phyloP scores from a whole-genome alignment of 352 stramenopile genomes.

The Globisporangium uncinulatum region DNA sequence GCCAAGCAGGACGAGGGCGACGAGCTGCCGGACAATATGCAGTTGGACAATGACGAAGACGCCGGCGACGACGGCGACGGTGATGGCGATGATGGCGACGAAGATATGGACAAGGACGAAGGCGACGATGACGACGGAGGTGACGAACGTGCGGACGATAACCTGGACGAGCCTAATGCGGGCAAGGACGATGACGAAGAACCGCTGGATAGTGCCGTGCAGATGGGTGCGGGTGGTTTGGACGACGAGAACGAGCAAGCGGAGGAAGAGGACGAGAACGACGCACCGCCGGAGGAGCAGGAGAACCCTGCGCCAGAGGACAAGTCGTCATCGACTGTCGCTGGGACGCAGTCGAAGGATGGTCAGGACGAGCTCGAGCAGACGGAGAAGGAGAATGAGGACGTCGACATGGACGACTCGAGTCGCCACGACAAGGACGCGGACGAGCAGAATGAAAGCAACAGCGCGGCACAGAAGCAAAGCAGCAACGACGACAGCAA shows the following conservation, averaged over 20 bases:
- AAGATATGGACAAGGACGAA: constrained; percentile 48
- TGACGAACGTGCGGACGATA: constrained; percentile 31
- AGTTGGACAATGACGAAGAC: constrained; percentile 60
- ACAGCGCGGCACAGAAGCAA: constrained; percentile 40
- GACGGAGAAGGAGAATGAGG: constrained; percentile 21
- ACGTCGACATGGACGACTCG: constrained; percentile 32
- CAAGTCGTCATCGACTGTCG: constrained; percentile 53
- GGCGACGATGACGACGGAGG: constrained; percentile 36
- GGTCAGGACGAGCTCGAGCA: constrained; percentile 71
- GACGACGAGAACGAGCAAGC: constrained; percentile 71
- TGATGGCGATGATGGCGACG: constrained; percentile 31
- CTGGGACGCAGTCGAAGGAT: constrained; percentile 79
- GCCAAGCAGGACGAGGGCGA: constrained; percentile 59
- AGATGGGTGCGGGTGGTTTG: constrained; percentile 63
- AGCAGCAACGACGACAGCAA: constrained; percentile 56
- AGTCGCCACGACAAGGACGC: constrained; percentile 19
- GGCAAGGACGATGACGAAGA: constrained; percentile 71
- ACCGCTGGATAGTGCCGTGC: constrained; percentile 53
- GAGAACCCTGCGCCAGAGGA: constrained; percentile 27
- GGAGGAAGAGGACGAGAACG: constrained; percentile 57
- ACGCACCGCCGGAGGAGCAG: constrained; percentile 47
- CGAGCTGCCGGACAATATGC: constrained; percentile 81
- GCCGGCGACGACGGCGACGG: constrained; percentile 33
- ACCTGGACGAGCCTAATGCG: constrained; percentile 53
- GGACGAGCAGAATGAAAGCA: constrained; percentile 56